A percentile compares a stretch with the other conserved stretches of the same genome.
Evolutionary conservation across 1,284 basidiomycete genomes (phyloP).

Genomic region (Naganishia sp.): DNA sequence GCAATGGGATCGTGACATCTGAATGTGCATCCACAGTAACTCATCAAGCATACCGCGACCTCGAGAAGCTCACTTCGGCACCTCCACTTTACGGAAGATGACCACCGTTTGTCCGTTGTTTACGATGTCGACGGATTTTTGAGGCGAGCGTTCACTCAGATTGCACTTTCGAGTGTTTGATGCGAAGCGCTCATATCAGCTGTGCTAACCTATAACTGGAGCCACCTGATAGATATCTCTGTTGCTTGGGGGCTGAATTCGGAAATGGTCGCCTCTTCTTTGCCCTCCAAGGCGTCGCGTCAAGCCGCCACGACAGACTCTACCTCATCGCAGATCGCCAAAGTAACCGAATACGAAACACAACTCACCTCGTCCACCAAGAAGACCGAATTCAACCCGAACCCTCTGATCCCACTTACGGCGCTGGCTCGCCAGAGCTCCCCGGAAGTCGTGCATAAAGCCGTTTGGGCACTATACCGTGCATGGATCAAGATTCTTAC

Average conservation of each 20-base stretch:
- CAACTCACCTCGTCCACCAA: conserved; percentile 40
- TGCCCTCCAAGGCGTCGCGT: conserved; percentile 6
- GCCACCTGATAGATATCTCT: not conserved
- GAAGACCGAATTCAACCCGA: conserved; percentile 63
- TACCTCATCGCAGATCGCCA: conserved; percentile 20
- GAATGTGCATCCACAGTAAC: no score
- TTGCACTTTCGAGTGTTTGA: not conserved
- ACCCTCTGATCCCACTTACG: conserved; percentile 75
- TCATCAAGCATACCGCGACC: no score
- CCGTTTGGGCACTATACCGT: conserved; percentile 78
- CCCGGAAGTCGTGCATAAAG: conserved; percentile 67
- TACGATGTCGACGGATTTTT: conserved; percentile 24
- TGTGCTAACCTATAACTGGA: not conserved
- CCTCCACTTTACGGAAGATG: conserved; percentile 19
- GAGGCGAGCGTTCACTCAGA: not conserved
- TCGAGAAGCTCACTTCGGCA: not conserved
- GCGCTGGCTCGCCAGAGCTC: conserved; percentile 55
- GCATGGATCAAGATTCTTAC: conserved; percentile 70
- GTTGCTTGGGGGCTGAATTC: not conserved
- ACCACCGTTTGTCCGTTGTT: conserved; percentile 10
- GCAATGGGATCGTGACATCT: no score
- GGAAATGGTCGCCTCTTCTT: conserved; percentile 15
- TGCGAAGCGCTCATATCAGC: not conserved
- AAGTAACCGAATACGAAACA: conserved; percentile 22
- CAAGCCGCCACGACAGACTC: conserved; percentile 18